Evolutionary conservation across 2,329 filamentous ascomycete genomes (phyloP), one percentile per base, ranked within the genome.

Genomic region (Fonsecaea erecta): DNA sequence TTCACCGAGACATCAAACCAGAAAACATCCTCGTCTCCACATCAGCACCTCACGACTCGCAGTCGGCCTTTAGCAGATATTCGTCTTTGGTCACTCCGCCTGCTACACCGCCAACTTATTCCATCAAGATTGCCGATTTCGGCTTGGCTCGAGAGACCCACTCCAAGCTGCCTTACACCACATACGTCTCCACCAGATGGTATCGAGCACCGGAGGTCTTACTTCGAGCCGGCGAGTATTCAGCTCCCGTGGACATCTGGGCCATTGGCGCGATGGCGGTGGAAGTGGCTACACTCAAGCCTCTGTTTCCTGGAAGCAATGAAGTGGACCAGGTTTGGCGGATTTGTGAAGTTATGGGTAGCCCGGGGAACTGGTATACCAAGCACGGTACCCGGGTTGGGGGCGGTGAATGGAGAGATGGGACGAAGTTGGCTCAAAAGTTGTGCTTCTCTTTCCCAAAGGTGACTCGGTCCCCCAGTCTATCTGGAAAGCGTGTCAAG

Each of bases 261-360:
- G 95, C 95, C 1, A 88, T 99, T 48, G 95, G 95, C 73, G 95
- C 95, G 21, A 99, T 99, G 95, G 95, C 95, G 6, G 95, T 99
- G 11, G 95, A 99, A 77, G 91, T 99, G 68, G 95, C 95, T 28
- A 99, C 95, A 0, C 77, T 99, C 64, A 99, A 98, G 82, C 95
- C 95, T 18, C 82, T 99, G 11, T 99, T 99, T 83, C 95, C 95
- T 11, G 95, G 95, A 72, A 92, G 93, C 74, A 99, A 99, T 76
- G 95, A 99, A 81, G 95, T 99, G 1, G 95, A 99, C 73, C 95
- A 99, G 78, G 95, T 99, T 1, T 99, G 95, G 95, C 89, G 95
- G 71, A 92, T 99, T 0, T 99, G 95, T 76, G 95, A 99, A 77
- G 97, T 99, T 64, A 99, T 99, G 95, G 95, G 95, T 56, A 98